Base-by-base conservation (phyloP, 1,139 yeast species). In the Meyerozyma smithsonii region DNA sequence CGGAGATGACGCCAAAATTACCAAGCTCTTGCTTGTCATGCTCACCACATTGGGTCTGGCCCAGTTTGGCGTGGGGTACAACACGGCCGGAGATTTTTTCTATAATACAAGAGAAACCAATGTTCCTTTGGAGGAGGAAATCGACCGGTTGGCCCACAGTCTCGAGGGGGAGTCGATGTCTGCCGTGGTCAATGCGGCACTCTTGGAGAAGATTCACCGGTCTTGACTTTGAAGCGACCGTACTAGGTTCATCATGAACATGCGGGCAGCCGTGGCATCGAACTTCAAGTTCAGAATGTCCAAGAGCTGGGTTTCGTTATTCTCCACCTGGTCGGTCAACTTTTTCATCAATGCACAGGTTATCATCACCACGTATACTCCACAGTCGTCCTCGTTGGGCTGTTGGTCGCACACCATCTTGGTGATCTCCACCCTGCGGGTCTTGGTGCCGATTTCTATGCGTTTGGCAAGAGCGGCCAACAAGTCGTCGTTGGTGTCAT, bases 311-410 rank as follows among this genome's bases (percentile, higher is more conserved):
- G 34, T 30, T 18, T 30, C 34, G 21, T 30, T 30, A 14, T 39
- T 39, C 2, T 44, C 41, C 12, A 43, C 40, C 6, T 41, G 28
- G 2, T 42, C 49, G 10, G 40, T 40, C 25, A 47, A 37, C 35
- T 37, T 44, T 12, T 58, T 50, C 4, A 68, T 46, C 42, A 70
- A 53, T 41, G 51, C 55, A 41, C 72, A 63, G 8, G 74, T 59
- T 17, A 64, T 59, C 75, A 70, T 69, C 21, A 68, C 53, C 36
- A 67, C 51, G 46, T 57, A 69, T 5, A 71, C 69, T 0, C 77
- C 77, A 49, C 77, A 71, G 49, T 71, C 77, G 47, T 70, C 75
- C 36, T 64, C 68, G 45, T 71, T 71, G 5, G 58, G 51, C 45
- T 71, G 77, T 45, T 71, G 77, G 46, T 66, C 68, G 39, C 73